Base-by-base conservation (phyloP, 345 rosid genomes). In the Melaleuca quinquenervia region DNA sequence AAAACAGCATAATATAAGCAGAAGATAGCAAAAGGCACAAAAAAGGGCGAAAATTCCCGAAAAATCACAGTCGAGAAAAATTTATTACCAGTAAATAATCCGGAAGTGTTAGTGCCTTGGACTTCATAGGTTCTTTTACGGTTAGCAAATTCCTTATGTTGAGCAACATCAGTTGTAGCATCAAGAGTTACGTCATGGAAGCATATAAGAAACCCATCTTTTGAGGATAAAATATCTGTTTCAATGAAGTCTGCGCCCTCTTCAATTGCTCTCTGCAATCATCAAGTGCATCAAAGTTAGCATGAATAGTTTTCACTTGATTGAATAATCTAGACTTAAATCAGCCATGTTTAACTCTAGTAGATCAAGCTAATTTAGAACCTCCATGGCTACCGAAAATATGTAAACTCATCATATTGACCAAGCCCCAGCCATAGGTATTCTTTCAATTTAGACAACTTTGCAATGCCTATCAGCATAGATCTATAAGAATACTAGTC, bases 171-270 rank as follows among this genome's bases (percentile, higher is more conserved):
- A 32, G 96, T 96, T 50, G 95, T 97, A 75, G 85, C 86, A 91
- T 97, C 98, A 52, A 97, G 96, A 85, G 87, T 91, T 56, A 96
- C 94, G 85, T 97, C 98, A 83, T 95, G 99, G 84, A 89, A 89
- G 89, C 99, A 96, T 86, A 96, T 92, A 48, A 96, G 98, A 50
- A 94, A 90, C 86, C 98, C 98, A 82, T 96, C 98, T 90, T 94
- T 97, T 74, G 98, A 85, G 85, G 98, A 89, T 15, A 95, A 85
- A 50, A 96, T 92, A 91, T 97, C 98, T 22, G 98, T 86, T 92
- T 97, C 99, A 82, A 97, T 97, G 90, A 96, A 97, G 90, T 96
- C 98, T 86, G 99, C 89, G 82, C 98, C 98, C 84, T 97, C 99
- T 89, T 95, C 96, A 83, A 96, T 95, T 45, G 98, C 98, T 90